These are phyloP conservation scores for Mycosphaerella sp. DNA, from an alignment of 2,329 filamentous ascomycete genomes.

Conservation along the genomic window DNA sequence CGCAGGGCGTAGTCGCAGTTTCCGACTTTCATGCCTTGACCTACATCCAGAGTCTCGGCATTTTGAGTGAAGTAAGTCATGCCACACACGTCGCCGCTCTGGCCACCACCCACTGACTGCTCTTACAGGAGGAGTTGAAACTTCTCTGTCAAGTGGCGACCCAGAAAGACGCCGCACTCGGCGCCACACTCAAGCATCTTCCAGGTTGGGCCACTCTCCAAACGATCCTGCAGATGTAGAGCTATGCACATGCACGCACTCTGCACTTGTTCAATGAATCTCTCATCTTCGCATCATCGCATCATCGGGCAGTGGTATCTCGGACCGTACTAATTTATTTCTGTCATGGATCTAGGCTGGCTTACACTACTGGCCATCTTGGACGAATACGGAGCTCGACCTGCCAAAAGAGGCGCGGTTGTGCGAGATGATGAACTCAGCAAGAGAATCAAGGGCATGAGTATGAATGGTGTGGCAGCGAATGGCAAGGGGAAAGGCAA, in stretches of 20 bases:
- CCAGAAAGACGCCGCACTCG: conserved; percentile 71
- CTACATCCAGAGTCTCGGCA: conserved; percentile 72
- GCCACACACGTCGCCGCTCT: not conserved
- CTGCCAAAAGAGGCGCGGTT: conserved; percentile 47
- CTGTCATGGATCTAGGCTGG: conserved; percentile 30
- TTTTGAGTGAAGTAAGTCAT: conserved; percentile 69
- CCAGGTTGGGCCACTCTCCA: conserved; percentile 91
- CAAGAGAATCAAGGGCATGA: conserved; percentile 28
- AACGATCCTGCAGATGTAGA: conserved; percentile 62
- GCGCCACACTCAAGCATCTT: conserved; percentile 75
- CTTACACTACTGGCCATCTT: conserved; percentile 70
- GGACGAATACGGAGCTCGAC: conserved; percentile 80
- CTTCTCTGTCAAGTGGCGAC: conserved; percentile 81
- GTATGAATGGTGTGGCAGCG: not conserved
- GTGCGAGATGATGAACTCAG: conserved; percentile 22
- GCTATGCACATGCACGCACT: not conserved
- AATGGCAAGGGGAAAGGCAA: not conserved
- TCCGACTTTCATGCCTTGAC: conserved; percentile 94
- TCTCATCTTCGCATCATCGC: not conserved
- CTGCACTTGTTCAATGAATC: conserved; percentile 8
- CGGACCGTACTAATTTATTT: conserved; percentile 19
- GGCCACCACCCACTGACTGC: conserved; percentile 12
- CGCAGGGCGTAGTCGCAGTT: conserved; percentile 59
- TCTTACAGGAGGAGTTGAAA: conserved; percentile 71
- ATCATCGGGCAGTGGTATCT: conserved; percentile 3